Evolutionary conservation across 2,329 filamentous ascomycete species (phyloP), one percentile per base, ranked within the genome.

Genomic region (Podosphaera xanthii): DNA sequence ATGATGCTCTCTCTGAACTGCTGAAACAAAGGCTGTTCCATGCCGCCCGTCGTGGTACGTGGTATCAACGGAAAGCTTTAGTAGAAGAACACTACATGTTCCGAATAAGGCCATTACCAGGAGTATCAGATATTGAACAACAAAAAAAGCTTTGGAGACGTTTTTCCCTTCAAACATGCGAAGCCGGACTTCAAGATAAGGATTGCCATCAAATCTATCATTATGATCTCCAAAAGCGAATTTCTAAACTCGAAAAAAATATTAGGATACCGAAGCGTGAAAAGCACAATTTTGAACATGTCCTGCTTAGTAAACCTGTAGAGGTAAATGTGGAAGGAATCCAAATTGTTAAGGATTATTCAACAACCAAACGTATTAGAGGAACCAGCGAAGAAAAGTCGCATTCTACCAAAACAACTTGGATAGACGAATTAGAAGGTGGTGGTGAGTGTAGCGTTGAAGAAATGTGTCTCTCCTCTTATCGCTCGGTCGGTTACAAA

Each of bases 71-170:
- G 30, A 95, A 94, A 71, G 92, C 91, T 0, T 74, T 98, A 0
- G 71, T 98, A 1, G 92, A 98, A 72, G 92, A 98, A 69, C 89
- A 94, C 68, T 97, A 98, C 70, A 90, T 97, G 86, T 77, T 82
- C 67, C 74, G 77, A 3, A 68, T 86, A 4, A 62, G 62, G 33
- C 65, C 65, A 14, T 62, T 64, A 34, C 33, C 58, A 3, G 61
- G 61, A 12, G 57, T 66, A 8, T 58, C 56, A 1, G 62, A 68
- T 58, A 71, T 75, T 14, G 81, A 86, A 50, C 71, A 73, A 7
- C 84, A 85, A 67, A 92, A 87, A 72, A 91, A 84, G 65, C 77
- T 86, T 64, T 98, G 90, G 90, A 88, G 83, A 68, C 76, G 79
- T 7, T 76, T 82, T 30, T 87, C 92, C 0, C 74, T 87, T 3